Evolutionary conservation across 805 yeast species (phyloP), one percentile per base, ranked within the genome.

Genomic region (Ogataea minuta): DNA sequence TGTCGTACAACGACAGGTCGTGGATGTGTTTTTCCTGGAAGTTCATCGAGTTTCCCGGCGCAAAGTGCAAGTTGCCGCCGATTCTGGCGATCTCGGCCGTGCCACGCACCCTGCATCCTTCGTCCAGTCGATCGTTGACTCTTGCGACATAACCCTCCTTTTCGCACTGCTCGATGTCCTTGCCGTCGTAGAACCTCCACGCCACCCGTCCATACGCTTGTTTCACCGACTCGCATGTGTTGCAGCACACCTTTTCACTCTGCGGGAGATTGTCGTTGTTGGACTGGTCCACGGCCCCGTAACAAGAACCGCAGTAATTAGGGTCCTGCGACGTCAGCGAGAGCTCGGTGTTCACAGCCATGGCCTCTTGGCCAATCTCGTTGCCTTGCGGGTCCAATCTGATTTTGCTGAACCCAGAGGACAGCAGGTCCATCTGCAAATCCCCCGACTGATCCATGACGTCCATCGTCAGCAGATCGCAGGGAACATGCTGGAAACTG

Each of bases 151-250:
- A 89, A 6, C 95, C 93, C 60, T 88, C 96, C 10, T 67, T 68
- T 58, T 87, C 96, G 72, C 99, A 91, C 64, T 91, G 98, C 46
- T 79, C 87, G 43, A 93, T 79, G 43, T 85, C 79, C 39, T 74
- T 68, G 43, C 98, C 98, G 60, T 91, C 98, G 53, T 68, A 84
- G 63, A 93, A 91, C 3, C 84, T 90, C 98, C 98, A 93, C 24
- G 77, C 81, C 12, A 67, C 72, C 11, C 71, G 72, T 14, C 84
- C 81, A 59, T 91, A 93, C 0, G 96, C 96, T 48, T 70, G 62
- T 48, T 77, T 79, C 19, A 91, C 95, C 29, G 86, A 77, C 29
- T 75, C 84, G 69, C 99, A 91, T 19, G 84, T 75, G 59, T 88
- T 84, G 66, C 99, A 91, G 64, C 96, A 88, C 19, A 71, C 62